phyloP scores from a whole-genome alignment of 139 green algal genomes.

The Gonium pectorale region DNA sequence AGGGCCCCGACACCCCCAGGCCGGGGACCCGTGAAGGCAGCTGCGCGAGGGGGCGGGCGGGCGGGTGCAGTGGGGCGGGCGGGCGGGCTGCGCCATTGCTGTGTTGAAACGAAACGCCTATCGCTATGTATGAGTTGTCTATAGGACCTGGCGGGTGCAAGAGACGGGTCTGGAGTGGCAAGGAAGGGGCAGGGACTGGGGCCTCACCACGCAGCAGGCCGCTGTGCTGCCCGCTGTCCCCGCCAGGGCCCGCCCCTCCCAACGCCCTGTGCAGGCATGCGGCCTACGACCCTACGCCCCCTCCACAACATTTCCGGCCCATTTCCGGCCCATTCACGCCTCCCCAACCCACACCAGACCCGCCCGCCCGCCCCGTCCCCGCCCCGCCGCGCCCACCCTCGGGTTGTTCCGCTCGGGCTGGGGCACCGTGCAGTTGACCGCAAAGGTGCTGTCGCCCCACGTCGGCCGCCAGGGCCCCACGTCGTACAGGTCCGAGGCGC shows the following conservation, averaged over 20 bases:
- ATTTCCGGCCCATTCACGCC: not conserved
- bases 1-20: not conserved
- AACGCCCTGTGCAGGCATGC: not conserved
- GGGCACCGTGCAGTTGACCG: constrained; percentile 10
- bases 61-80: not conserved
- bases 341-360: no score
- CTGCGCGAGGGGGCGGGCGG: not conserved
- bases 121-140: not conserved
- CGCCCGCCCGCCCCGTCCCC: no score
- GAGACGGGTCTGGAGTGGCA: not conserved
- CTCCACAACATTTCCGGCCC: not conserved
- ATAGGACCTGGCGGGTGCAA: not conserved
- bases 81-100: not conserved
- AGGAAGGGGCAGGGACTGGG: not conserved
- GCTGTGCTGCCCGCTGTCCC: not conserved
- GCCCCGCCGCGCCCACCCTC: constrained; percentile 2
- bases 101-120: no score
- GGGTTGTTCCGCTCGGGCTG: not conserved
- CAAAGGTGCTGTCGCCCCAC: not conserved
- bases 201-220: not conserved
- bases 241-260: no score
- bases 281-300: not conserved
- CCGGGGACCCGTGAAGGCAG: not conserved
- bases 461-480: not conserved
- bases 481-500: not conserved